Conservation (phyloP, 202 grass and related monocot genomes). For the Thinopyrum obtusiflorum region DNA sequence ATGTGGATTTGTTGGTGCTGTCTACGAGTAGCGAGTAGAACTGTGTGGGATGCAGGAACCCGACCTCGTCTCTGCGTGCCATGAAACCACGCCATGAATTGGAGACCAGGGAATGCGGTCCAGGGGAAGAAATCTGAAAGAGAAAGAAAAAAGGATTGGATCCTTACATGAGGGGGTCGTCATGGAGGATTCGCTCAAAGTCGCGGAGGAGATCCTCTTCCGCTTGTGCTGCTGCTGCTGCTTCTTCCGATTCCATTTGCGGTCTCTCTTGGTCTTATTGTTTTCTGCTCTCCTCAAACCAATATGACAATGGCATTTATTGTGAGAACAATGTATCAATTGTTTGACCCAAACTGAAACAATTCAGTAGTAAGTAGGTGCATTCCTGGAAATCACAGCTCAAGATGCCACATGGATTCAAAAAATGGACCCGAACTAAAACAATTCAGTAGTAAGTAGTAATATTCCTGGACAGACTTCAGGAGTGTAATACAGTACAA, state of each 20-base stretch:
- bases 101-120: neutral
- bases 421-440: no score
- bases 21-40: conserved; percentile 25
- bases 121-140: neutral
- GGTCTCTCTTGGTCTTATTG: neutral
- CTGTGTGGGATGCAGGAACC: conserved; percentile 63
- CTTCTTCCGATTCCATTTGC: neutral
- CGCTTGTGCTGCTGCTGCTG: neutral
- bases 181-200: conserved; percentile 37
- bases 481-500: no score
- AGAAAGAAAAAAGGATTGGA: neutral
- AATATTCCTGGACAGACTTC: no score
- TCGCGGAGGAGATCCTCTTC: neutral
- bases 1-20: neutral
- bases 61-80: conserved; percentile 54
- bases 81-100: neutral
- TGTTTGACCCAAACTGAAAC: no score
- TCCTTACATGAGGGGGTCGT: conserved; percentile 39
- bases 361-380: no score
- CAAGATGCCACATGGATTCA: no score
- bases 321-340: no score
- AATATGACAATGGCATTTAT: no score
- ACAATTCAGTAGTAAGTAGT: no score
- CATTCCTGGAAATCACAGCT: no score
- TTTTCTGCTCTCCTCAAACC: neutral